Evolutionary conservation across 176 grass and related monocot genomes (phyloP).

Genomic region (Rhipidocladum racemiflorum): DNA sequence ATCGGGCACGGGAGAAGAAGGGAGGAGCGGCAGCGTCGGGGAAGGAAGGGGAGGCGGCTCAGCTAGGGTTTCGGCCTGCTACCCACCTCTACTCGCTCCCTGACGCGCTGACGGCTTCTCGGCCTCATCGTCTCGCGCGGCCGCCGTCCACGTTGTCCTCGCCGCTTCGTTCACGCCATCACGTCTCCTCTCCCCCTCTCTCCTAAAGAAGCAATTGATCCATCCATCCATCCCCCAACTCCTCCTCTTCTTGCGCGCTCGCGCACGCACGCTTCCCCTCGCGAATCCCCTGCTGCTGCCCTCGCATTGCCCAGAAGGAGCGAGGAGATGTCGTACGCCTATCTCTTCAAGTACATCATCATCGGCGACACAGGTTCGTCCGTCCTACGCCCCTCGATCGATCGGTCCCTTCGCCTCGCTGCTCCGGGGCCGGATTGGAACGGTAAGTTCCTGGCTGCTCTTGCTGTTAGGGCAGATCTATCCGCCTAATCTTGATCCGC

Average conservation of each 20-base stretch:
- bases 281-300: neutral
- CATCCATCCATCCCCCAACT: neutral
- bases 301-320: neutral
- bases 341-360: constrained; percentile 99
- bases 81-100: no score
- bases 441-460: neutral
- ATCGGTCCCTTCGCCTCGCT: neutral
- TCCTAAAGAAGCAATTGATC: neutral
- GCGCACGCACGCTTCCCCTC: neutral
- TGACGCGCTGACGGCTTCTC: no score
- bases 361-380: constrained; percentile 77
- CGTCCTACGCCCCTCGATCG: neutral
- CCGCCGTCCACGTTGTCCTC: no score
- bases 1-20: no score
- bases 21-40: no score
- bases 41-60: no score
- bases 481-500: neutral
- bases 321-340: constrained; percentile 80
- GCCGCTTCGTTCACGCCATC: constrained; percentile 9
- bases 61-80: no score
- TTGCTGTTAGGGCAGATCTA: neutral
- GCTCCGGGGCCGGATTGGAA: neutral
- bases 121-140: no score
- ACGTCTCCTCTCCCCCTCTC: neutral
- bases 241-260: neutral